phyloP scores from a whole-genome alignment of 352 stramenopile species.

The Globisporangium nagaii region DNA sequence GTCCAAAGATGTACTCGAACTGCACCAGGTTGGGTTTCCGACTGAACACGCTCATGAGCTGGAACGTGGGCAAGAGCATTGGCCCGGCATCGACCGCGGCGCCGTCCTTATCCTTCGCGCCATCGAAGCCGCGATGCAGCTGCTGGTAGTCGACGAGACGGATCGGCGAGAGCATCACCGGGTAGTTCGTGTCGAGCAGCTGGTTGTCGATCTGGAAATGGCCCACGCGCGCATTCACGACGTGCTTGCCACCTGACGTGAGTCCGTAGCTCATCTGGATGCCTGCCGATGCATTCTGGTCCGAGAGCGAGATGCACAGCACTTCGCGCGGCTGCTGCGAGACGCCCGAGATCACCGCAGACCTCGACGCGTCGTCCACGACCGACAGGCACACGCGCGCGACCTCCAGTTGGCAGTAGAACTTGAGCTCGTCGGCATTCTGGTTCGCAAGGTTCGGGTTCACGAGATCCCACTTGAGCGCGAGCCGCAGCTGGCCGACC shows the following conservation, averaged over 20 bases:
- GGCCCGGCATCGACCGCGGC: constrained; percentile 8
- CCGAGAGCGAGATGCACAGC: constrained; percentile 66
- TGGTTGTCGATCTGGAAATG: constrained; percentile 87
- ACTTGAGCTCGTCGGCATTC: constrained; percentile 40
- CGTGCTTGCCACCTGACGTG: constrained; percentile 63
- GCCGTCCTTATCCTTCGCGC: constrained; percentile 12
- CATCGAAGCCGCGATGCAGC: constrained; percentile 44
- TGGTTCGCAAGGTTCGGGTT: constrained; percentile 37
- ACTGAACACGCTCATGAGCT: constrained; percentile 76
- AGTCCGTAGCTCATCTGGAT: constrained; percentile 75
- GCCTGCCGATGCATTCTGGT: constrained; percentile 58
- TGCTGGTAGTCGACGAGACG: constrained; percentile 58
- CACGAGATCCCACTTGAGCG: constrained; percentile 75
- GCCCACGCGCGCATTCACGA: constrained; percentile 68
- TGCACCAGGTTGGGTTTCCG: constrained; percentile 59
- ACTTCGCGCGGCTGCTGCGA: constrained; percentile 59
- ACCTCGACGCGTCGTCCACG: constrained; percentile 50
- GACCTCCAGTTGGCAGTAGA: constrained; percentile 75
- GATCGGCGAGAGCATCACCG: constrained; percentile 68
- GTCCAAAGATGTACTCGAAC: constrained; percentile 85
- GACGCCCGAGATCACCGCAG: constrained; percentile 19
- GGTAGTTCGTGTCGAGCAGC: constrained; percentile 80
- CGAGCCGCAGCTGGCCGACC: constrained; percentile 68
- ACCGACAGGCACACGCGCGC: constrained; percentile 70
- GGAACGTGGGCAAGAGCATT: constrained; percentile 68